Evolutionary conservation across 2,329 filamentous ascomycete species (phyloP).

Genomic region (Aspergillus pseudonomiae): DNA sequence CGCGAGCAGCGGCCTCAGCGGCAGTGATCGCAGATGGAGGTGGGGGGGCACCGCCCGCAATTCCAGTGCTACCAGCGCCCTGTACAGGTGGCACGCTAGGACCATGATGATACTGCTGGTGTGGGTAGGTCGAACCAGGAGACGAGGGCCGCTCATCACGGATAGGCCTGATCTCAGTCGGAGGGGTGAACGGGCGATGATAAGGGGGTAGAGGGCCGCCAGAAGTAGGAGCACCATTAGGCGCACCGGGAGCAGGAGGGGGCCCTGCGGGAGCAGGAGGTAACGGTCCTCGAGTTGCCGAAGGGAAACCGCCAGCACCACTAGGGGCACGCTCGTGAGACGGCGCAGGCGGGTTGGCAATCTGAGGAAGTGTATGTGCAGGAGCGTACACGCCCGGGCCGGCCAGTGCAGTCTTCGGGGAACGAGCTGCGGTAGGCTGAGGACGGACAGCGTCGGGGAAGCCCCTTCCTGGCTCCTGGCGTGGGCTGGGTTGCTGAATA

Average conservation of each 20-base stretch:
- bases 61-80: slow-evolving; percentile 51
- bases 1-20: slow-evolving; percentile 68
- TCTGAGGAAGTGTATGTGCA: slow-evolving; percentile 56
- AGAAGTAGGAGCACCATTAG: slow-evolving; percentile 56
- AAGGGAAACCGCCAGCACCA: slow-evolving; percentile 30
- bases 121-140: slow-evolving; percentile 82
- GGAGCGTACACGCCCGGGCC: slow-evolving; percentile 55
- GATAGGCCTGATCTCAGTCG: slow-evolving; percentile 79
- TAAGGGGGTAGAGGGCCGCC: slow-evolving; percentile 71
- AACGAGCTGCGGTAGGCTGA: slow-evolving; percentile 57
- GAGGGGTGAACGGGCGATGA: slow-evolving; percentile 73
- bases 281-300: slow-evolving; percentile 46
- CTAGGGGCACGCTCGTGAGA: slow-evolving; percentile 43
- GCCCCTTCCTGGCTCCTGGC: slow-evolving; percentile 69
- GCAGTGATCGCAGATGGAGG: slow-evolving; percentile 68
- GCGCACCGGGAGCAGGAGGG: slow-evolving; percentile 54
- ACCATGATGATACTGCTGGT: slow-evolving; percentile 78
- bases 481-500: slow-evolving; percentile 74
- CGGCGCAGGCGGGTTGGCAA: slow-evolving; percentile 49
- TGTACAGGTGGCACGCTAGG: slow-evolving; percentile 59
- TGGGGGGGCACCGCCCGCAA: slow-evolving; percentile 69
- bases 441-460: slow-evolving; percentile 68
- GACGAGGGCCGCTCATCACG: slow-evolving; percentile 87
- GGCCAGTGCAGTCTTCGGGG: slow-evolving; percentile 61
- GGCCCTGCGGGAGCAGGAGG: slow-evolving; percentile 42